A percentile compares a stretch with the other conserved stretches of the same genome.
Conservation (phyloP, 1,284 basidiomycete species). For the Earliella scabrosa region DNA sequence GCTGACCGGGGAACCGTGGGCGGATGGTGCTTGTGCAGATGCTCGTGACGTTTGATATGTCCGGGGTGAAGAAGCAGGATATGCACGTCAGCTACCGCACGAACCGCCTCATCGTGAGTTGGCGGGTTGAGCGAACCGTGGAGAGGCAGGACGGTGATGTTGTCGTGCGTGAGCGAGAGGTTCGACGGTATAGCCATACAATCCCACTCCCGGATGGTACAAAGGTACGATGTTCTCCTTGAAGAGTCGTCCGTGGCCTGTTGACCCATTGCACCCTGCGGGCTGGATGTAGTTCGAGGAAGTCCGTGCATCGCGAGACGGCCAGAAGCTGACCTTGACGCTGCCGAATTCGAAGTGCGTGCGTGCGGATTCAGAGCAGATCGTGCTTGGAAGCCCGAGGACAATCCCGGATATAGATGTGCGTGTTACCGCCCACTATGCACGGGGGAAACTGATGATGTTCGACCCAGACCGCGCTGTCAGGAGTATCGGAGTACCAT, state of each 20-base stretch:
- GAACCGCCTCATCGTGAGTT: conserved; percentile 66
- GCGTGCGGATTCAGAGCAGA: conserved; percentile 11
- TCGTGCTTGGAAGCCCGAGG: conserved; percentile 5
- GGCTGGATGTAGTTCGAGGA: conserved; percentile 60
- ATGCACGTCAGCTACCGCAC: conserved; percentile 73
- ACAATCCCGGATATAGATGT: conserved; percentile 23
- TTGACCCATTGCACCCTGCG: not conserved
- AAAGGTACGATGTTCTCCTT: conserved; percentile 35
- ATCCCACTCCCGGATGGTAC: conserved; percentile 54
- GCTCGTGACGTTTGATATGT: conserved; percentile 61
- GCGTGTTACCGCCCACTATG: not conserved
- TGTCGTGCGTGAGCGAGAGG: conserved; percentile 60
- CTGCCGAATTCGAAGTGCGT: conserved; percentile 55
- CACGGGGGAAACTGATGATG: not conserved
- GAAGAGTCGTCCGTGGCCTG: not conserved
- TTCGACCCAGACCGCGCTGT: conserved; percentile 15
- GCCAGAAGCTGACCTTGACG: conserved; percentile 58
- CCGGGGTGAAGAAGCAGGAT: conserved; percentile 68
- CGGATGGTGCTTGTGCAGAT: conserved; percentile 23
- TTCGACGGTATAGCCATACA: conserved; percentile 53
- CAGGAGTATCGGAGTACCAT: conserved; percentile 21
- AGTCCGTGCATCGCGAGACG: conserved; percentile 64
- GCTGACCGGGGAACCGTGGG: no score
- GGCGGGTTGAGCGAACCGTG: conserved; percentile 58
- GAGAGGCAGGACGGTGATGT: conserved; percentile 66